A percentile compares a stretch with the other conserved stretches of the same genome.
These are phyloP conservation scores for Diophrys appendiculata DNA, from an alignment of 73 alveolate species.

Conservation along the genomic window DNA sequence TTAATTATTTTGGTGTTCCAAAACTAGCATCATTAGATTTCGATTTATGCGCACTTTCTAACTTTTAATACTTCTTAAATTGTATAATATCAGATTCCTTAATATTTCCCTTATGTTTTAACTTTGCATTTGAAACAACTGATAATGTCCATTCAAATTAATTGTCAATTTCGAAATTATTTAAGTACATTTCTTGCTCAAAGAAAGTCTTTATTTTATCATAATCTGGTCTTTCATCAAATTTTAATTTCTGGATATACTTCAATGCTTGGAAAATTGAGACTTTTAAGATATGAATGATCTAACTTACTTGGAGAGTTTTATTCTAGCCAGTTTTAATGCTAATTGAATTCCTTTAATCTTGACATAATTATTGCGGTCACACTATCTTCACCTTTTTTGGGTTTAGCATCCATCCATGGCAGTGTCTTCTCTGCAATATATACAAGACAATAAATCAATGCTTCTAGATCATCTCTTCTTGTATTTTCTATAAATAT, in stretches of 20 bases:
- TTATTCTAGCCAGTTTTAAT: too few relatives aligned
- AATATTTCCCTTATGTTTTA: neutral
- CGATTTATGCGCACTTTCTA: neutral
- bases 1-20: too few relatives aligned
- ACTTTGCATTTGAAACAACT: neutral
- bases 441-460: constrained; percentile 9
- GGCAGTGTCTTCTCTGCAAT: constrained; percentile 11
- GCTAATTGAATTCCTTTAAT: too few relatives aligned
- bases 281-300: too few relatives aligned
- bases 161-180: neutral
- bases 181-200: neutral
- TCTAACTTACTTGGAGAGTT: too few relatives aligned
- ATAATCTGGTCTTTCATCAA: neutral
- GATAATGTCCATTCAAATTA: neutral
- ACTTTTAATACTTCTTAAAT: neutral
- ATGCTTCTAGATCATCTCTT: constrained; percentile 37
- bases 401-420: constrained; percentile 4
- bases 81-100: neutral
- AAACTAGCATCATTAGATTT: neutral
- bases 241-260: neutral
- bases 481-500: neutral
- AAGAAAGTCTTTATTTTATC: neutral
- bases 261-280: neutral
- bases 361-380: too few relatives aligned
- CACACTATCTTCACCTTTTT: neutral